A percentile compares a stretch with the other conserved stretches of the same genome.
phyloP scores from a whole-genome alignment of 2,329 filamentous ascomycete species.

The Beauveria caledonica region DNA sequence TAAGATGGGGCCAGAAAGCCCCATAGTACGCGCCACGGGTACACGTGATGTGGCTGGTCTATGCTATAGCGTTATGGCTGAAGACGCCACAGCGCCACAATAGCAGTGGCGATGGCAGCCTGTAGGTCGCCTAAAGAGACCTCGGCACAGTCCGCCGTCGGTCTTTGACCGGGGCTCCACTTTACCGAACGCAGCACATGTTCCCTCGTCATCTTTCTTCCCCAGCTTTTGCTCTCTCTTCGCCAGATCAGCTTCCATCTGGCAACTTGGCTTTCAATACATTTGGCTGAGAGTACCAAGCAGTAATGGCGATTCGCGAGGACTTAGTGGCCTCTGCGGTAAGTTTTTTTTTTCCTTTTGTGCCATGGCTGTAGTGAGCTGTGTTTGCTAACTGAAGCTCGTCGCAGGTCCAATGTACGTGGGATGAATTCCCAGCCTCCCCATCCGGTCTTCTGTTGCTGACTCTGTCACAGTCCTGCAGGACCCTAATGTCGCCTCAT shows the following conservation, averaged over 20 bases:
- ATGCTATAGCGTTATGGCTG: no score
- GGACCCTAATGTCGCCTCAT: conserved; percentile 82
- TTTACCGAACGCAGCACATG: conserved; percentile 24
- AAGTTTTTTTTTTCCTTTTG: conserved; percentile 21
- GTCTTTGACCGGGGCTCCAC: conserved; percentile 16
- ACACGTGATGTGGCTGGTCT: conserved; percentile 18
- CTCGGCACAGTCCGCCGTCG: conserved; percentile 22
- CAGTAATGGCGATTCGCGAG: conserved; percentile 77
- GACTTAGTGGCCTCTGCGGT: conserved; percentile 81
- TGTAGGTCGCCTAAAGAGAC: conserved; percentile 7
- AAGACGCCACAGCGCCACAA: no score
- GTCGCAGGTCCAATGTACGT: conserved; percentile 37
- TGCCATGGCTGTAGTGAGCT: not conserved
- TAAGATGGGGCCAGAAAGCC: no score
- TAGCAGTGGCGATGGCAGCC: no score
- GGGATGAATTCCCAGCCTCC: not conserved
- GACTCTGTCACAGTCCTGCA: conserved; percentile 61
- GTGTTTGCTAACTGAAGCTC: conserved; percentile 8
- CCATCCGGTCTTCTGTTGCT: conserved; percentile 9
- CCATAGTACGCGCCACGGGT: conserved; percentile 9
- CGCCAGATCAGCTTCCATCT: conserved; percentile 11
- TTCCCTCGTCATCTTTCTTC: conserved; percentile 17
- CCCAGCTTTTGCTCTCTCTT: not conserved
- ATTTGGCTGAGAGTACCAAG: not conserved
- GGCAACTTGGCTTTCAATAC: not conserved